phyloP scores from a whole-genome alignment of 2,329 filamentous ascomycete species.

The Calonectria honghensis region DNA sequence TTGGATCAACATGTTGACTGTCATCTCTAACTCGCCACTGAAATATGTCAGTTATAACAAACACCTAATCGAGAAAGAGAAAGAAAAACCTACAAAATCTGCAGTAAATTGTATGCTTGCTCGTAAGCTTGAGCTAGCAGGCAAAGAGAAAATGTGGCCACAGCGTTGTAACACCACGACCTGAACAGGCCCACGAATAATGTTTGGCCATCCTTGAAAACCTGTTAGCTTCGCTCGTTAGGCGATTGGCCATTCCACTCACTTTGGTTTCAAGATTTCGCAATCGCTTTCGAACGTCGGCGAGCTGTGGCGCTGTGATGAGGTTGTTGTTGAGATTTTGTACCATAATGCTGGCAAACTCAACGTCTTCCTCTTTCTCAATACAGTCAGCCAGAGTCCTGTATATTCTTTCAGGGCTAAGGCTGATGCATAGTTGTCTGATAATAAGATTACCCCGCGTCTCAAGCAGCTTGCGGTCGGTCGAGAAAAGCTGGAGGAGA shows the following conservation, averaged over 20 bases:
- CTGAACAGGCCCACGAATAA: constrained; percentile 96
- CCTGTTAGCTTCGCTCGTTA: constrained; percentile 32
- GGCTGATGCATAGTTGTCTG: constrained; percentile 91
- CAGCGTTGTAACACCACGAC: constrained; percentile 99
- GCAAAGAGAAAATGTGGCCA: constrained; percentile 97
- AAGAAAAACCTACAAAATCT: constrained; percentile 84
- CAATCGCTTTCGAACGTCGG: constrained; percentile 91
- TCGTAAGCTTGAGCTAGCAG: constrained; percentile 97
- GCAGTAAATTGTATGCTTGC: constrained; percentile 95
- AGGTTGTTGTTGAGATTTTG: constrained; percentile 99
- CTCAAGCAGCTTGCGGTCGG: constrained; percentile 92
- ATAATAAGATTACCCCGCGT: constrained; percentile 97
- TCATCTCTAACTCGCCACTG: constrained; percentile 99
- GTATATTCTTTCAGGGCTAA: constrained; percentile 97
- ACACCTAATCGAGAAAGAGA: neutral
- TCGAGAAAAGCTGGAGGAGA: constrained; percentile 94
- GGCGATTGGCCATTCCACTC: constrained; percentile 37
- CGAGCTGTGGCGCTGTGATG: constrained; percentile 95
- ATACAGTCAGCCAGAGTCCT: constrained; percentile 96
- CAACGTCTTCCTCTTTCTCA: constrained; percentile 97
- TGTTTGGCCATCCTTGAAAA: constrained; percentile 86
- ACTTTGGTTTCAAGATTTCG: constrained; percentile 92
- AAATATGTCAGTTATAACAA: constrained; percentile 3
- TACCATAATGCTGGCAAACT: constrained; percentile 99
- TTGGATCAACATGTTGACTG: constrained; percentile 98